These are phyloP conservation scores for Calonectria pseudoreteaudii DNA, from an alignment of 2,329 filamentous ascomycete genomes.

Conservation along the genomic window DNA sequence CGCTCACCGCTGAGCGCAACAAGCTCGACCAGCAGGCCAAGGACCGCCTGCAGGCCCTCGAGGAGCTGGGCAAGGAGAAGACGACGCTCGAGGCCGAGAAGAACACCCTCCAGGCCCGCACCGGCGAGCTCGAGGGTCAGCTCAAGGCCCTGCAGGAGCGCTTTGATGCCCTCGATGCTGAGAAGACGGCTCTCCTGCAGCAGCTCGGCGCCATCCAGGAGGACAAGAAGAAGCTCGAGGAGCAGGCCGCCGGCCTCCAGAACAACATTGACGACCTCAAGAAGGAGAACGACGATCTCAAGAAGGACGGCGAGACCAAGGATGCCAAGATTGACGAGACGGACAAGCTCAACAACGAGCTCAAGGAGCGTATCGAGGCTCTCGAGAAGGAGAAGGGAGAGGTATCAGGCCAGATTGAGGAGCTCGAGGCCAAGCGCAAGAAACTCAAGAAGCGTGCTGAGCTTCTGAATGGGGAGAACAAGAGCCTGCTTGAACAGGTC, in stretches of 20 bases:
- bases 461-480: constrained; percentile 33
- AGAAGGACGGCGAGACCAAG: constrained; percentile 39
- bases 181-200: constrained; percentile 37
- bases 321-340: constrained; percentile 36
- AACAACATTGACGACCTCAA: constrained; percentile 22
- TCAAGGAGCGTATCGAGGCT: constrained; percentile 39
- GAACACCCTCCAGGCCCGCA: constrained; percentile 13
- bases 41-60: constrained; percentile 33
- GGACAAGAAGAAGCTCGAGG: constrained; percentile 38
- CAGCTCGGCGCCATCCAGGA: constrained; percentile 34
- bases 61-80: constrained; percentile 28
- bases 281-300: constrained; percentile 33
- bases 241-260: constrained; percentile 5
- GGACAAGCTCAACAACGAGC: constrained; percentile 38
- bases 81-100: constrained; percentile 23
- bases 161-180: constrained; percentile 33
- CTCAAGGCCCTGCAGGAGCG: constrained; percentile 21
- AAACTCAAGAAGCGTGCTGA: constrained; percentile 41
- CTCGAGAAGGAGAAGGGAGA: constrained; percentile 41
- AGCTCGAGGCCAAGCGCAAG: constrained; percentile 38
- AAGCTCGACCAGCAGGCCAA: constrained; percentile 34
- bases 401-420: constrained; percentile 33
- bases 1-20: constrained; percentile 40
- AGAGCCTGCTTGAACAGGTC: constrained; percentile 33
- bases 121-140: constrained; percentile 23